Conservation (phyloP, 2,329 filamentous ascomycete species). For the Lachnellula arida region DNA sequence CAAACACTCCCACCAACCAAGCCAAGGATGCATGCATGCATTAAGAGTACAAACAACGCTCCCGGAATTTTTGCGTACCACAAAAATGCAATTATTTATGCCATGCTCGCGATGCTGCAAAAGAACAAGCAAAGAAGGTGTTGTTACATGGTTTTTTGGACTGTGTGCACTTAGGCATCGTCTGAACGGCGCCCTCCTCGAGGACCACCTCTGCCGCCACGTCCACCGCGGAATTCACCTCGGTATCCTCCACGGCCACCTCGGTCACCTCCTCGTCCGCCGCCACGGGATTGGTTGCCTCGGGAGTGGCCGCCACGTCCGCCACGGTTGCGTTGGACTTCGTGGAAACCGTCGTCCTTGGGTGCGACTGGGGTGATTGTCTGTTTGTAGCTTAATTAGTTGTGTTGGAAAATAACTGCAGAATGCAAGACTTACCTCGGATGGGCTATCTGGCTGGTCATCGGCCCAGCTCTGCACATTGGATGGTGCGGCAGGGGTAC, state of each 20-base stretch:
- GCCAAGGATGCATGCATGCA: too few relatives aligned
- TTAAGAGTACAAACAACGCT: background rate
- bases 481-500: slow-evolving; percentile 49
- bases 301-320: slow-evolving; percentile 49
- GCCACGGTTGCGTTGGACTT: slow-evolving; percentile 47
- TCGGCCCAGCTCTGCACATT: slow-evolving; percentile 76
- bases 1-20: too few relatives aligned
- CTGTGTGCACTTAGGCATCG: background rate
- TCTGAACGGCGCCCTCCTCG: slow-evolving; percentile 27
- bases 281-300: slow-evolving; percentile 33
- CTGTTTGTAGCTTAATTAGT: slow-evolving; percentile 21
- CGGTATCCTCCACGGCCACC: slow-evolving; percentile 45
- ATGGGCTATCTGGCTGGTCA: slow-evolving; percentile 57
- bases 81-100: background rate
- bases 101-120: background rate
- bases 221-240: slow-evolving; percentile 36
- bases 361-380: slow-evolving; percentile 33
- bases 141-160: background rate
- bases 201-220: slow-evolving; percentile 44
- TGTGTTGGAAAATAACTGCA: background rate
- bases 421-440: slow-evolving; percentile 36
- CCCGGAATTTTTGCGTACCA: background rate
- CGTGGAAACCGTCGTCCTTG: slow-evolving; percentile 66
- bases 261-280: slow-evolving; percentile 45
- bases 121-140: background rate